These are phyloP conservation scores for Zygosaccharomyces pseudorouxii DNA, from an alignment of 805 yeast species.

Conservation along the genomic window DNA sequence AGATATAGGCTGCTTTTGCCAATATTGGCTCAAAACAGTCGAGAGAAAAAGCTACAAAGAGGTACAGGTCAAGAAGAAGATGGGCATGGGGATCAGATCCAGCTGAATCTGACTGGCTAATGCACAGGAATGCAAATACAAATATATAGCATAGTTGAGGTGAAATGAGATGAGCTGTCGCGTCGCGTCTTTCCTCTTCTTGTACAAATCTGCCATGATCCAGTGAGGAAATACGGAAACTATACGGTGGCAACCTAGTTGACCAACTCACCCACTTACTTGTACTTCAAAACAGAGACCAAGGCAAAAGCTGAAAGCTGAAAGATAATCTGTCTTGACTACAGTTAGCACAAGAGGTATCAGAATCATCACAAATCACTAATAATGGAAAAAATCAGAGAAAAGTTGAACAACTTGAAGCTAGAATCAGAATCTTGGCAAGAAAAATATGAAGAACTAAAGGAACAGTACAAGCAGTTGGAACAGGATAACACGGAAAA, in stretches of 20 bases:
- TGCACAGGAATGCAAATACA: not conserved
- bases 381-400: slow-evolving; percentile 57
- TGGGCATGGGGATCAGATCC: not conserved
- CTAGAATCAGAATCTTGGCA: slow-evolving; percentile 96
- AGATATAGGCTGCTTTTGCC: not conserved
- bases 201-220: slow-evolving; percentile 2
- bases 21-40: not conserved
- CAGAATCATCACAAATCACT: not conserved
- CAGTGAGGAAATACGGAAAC: slow-evolving; percentile 4
- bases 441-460: slow-evolving; percentile 87
- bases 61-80: not conserved
- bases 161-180: not conserved
- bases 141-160: not conserved
- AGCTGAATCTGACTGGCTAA: not conserved
- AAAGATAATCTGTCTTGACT: not conserved
- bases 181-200: slow-evolving; percentile 6
- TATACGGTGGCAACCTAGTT: not conserved
- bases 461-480: slow-evolving; percentile 74
- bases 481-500: slow-evolving; percentile 90
- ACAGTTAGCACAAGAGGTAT: not conserved
- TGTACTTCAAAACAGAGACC: not conserved
- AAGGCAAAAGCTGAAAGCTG: too few relatives aligned
- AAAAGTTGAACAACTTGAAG: slow-evolving; percentile 81
- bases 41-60: not conserved
- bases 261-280: not conserved